phyloP scores from a whole-genome alignment of 176 grass and related monocot genomes.

The Saccharum officinarum region DNA sequence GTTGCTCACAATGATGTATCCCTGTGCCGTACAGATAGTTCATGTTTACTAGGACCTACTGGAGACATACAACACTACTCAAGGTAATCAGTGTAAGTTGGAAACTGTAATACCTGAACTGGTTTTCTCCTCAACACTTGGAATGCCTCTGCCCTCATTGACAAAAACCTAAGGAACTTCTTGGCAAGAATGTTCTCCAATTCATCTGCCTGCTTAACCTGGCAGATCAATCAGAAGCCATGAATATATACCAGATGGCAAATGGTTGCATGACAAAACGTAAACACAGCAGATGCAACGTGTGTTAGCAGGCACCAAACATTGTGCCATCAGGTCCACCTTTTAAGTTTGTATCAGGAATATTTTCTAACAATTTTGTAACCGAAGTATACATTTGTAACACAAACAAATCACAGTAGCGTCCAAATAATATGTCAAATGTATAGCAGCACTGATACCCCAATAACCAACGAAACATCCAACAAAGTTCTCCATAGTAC shows the following conservation, averaged over 20 bases:
- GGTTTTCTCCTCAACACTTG: conserved; percentile 96
- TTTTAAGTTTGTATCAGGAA: not conserved
- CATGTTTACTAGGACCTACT: not conserved
- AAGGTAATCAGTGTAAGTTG: not conserved
- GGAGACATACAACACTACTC: not conserved
- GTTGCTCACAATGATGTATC: not conserved
- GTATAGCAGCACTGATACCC: not conserved
- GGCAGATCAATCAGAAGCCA: conserved; percentile 28
- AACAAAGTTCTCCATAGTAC: conserved; percentile 22
- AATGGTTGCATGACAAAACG: not conserved
- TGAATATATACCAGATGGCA: conserved; percentile 7
- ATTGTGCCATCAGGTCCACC: not conserved
- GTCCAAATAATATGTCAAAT: not conserved
- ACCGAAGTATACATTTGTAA: not conserved
- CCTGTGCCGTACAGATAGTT: not conserved
- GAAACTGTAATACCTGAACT: conserved; percentile 69
- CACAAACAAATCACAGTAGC: not conserved
- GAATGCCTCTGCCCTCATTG: conserved; percentile 97
- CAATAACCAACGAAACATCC: not conserved
- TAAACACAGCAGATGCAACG: not conserved
- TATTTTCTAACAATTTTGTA: not conserved
- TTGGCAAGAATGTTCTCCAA: conserved; percentile 99
- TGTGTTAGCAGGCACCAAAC: not conserved
- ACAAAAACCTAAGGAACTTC: conserved; percentile 94
- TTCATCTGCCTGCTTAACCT: conserved; percentile 98